Conservation (phyloP, 352 stramenopile genomes). For the Globisporangium radiosum region DNA sequence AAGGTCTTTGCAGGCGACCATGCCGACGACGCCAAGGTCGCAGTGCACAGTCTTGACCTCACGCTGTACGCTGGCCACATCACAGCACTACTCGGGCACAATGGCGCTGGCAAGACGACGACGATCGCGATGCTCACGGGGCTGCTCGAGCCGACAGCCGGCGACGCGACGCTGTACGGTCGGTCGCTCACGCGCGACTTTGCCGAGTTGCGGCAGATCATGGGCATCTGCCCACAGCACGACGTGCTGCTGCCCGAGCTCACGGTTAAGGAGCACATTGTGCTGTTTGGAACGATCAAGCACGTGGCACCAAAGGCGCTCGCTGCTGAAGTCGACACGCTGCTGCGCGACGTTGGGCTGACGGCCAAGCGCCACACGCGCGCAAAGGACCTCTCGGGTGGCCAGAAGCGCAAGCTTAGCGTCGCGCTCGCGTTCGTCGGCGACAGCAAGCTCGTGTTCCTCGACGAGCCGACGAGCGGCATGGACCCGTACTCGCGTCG, state of each 20-base stretch:
- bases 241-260: slow-evolving; percentile 94
- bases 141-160: slow-evolving; percentile 41
- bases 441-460: slow-evolving; percentile 85
- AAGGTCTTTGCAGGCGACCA: slow-evolving; percentile 57
- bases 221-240: slow-evolving; percentile 96
- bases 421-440: slow-evolving; percentile 95
- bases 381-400: slow-evolving; percentile 76
- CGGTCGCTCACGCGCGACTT: slow-evolving; percentile 76
- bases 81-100: slow-evolving; percentile 68
- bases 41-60: slow-evolving; percentile 65
- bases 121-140: slow-evolving; percentile 87
- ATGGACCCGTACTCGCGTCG: slow-evolving; percentile 95
- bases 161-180: slow-evolving; percentile 67
- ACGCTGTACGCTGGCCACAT: slow-evolving; percentile 87
- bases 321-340: slow-evolving; percentile 23
- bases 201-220: slow-evolving; percentile 82
- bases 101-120: slow-evolving; percentile 69
- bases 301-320: slow-evolving; percentile 32
- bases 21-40: slow-evolving; percentile 43
- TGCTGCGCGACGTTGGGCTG: slow-evolving; percentile 81
- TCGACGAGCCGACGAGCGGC: slow-evolving; percentile 92
- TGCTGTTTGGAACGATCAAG: slow-evolving; percentile 92
- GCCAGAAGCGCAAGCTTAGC: slow-evolving; percentile 94
- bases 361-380: slow-evolving; percentile 78
- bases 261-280: slow-evolving; percentile 93